These are phyloP conservation scores for Citrus medica DNA, from an alignment of 345 rosid genomes.

Conservation along the genomic window DNA sequence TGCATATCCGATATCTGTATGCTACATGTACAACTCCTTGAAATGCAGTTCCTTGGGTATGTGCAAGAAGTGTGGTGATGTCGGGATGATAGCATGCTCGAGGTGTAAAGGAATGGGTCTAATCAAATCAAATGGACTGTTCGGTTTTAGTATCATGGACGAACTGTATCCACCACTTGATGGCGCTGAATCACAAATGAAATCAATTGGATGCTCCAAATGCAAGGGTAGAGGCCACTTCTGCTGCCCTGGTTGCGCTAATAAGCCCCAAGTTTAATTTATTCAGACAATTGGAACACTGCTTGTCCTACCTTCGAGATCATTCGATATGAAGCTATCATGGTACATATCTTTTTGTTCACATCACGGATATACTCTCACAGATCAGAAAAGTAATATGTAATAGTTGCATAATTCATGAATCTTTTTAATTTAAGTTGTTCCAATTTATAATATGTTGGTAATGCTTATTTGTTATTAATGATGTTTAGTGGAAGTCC, in stretches of 20 bases:
- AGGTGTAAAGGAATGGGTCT: conserved; percentile 74
- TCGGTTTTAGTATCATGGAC: conserved; percentile 44
- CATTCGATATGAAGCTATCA: not conserved
- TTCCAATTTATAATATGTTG: not conserved
- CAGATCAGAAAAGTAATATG: not conserved
- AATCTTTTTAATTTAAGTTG: not conserved
- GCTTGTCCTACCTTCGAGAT: not conserved
- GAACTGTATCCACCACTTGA: conserved; percentile 38
- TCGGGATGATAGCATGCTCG: conserved; percentile 70
- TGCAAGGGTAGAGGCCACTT: conserved; percentile 77
- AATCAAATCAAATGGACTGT: conserved; percentile 47
- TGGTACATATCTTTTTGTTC: not conserved
- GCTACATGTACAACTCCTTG: conserved; percentile 12
- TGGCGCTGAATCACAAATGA: conserved; percentile 26
- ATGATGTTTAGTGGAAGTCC: too few relatives aligned
- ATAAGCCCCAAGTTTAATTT: conserved; percentile 18
- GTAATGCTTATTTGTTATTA: not conserved
- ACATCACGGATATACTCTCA: not conserved
- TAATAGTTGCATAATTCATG: not conserved
- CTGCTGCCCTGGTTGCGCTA: conserved; percentile 69
- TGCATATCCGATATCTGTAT: not conserved
- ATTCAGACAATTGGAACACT: not conserved
- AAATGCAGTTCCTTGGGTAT: conserved; percentile 70
- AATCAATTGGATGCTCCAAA: conserved; percentile 39
- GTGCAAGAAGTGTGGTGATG: conserved; percentile 85